phyloP scores from a whole-genome alignment of 2,329 filamentous ascomycete genomes.

The Neocatenulostroma microsporum region DNA sequence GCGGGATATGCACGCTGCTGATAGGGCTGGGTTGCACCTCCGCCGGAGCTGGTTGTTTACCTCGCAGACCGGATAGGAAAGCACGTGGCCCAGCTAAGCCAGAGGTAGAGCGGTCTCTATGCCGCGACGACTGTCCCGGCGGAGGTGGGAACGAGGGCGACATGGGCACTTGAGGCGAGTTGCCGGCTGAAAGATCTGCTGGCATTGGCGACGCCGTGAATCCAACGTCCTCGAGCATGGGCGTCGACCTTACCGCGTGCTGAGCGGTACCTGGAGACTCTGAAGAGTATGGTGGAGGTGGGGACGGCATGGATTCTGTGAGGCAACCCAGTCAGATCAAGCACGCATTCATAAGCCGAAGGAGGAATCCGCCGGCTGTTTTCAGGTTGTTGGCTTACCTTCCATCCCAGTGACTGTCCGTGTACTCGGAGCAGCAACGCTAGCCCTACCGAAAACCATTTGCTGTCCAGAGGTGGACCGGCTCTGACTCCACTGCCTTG shows the following conservation, averaged over 20 bases:
- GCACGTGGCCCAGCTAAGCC: conserved; percentile 24
- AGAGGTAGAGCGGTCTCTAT: conserved; percentile 34
- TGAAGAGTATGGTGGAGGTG: conserved; percentile 43
- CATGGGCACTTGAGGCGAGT: conserved; percentile 26
- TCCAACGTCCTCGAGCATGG: conserved; percentile 28
- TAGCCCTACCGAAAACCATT: conserved; percentile 26
- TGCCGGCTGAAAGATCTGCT: conserved; percentile 19
- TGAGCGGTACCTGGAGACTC: conserved; percentile 33
- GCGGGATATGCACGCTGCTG: conserved; percentile 19
- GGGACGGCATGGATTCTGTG: conserved; percentile 42
- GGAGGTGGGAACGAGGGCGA: conserved; percentile 28
- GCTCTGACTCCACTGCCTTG: conserved; percentile 41
- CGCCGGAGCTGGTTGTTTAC: conserved; percentile 22
- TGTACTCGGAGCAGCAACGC: conserved; percentile 25
- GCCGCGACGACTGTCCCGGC: conserved; percentile 30
- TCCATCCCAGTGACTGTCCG: conserved; percentile 42
- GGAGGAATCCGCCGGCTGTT: conserved; percentile 7
- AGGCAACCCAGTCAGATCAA: conserved; percentile 3
- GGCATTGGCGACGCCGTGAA: conserved; percentile 30
- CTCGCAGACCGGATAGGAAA: conserved; percentile 25
- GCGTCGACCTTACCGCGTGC: conserved; percentile 31
- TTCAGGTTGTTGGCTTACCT: conserved; percentile 28
- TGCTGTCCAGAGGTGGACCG: conserved; percentile 31
- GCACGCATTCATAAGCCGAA: conserved; percentile 5
- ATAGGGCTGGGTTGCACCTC: conserved; percentile 15